Conservation (phyloP, 2,329 filamentous ascomycete genomes). For the Podosphaera leucotricha region DNA sequence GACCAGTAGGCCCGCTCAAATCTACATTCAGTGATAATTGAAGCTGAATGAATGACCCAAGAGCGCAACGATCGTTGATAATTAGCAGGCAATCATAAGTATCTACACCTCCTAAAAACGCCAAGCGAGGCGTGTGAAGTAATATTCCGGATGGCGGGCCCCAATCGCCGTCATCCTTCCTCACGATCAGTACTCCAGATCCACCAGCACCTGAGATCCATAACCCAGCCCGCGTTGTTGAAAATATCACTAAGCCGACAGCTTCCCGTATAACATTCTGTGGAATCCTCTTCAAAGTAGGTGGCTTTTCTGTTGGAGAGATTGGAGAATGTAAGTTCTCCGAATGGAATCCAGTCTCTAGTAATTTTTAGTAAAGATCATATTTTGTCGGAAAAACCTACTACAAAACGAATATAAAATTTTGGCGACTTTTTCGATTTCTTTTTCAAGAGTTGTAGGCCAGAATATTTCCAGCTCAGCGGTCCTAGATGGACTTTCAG, state of each 20-base stretch:
- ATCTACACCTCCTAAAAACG: slow-evolving; percentile 77
- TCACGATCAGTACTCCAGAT: slow-evolving; percentile 64
- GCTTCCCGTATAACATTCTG: slow-evolving; percentile 67
- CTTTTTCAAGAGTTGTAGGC: slow-evolving; percentile 65
- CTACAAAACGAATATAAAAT: slow-evolving; percentile 82
- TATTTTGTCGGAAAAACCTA: slow-evolving; percentile 21
- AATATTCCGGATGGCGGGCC: slow-evolving; percentile 78
- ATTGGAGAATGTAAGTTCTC: slow-evolving; percentile 20
- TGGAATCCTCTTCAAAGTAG: slow-evolving; percentile 58
- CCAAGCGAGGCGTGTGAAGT: slow-evolving; percentile 69
- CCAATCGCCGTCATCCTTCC: slow-evolving; percentile 71
- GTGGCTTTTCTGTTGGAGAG: slow-evolving; percentile 28
- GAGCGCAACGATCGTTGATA: slow-evolving; percentile 64
- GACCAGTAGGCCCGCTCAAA: slow-evolving; percentile 52
- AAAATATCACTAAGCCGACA: slow-evolving; percentile 80
- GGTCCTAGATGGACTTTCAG: slow-evolving; percentile 64
- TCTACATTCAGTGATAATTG: slow-evolving; percentile 64
- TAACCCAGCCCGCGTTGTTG: slow-evolving; percentile 78
- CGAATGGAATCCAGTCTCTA: slow-evolving; percentile 44
- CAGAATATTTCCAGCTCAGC: slow-evolving; percentile 64
- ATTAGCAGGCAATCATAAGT: slow-evolving; percentile 91
- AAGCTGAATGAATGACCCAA: slow-evolving; percentile 63
- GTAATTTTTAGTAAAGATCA: slow-evolving; percentile 8
- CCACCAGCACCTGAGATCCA: slow-evolving; percentile 84
- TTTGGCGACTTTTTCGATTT: slow-evolving; percentile 75